phyloP scores from a whole-genome alignment of 371 early-diverging fungal genomes.

The Choanephora cucurbitarum region DNA sequence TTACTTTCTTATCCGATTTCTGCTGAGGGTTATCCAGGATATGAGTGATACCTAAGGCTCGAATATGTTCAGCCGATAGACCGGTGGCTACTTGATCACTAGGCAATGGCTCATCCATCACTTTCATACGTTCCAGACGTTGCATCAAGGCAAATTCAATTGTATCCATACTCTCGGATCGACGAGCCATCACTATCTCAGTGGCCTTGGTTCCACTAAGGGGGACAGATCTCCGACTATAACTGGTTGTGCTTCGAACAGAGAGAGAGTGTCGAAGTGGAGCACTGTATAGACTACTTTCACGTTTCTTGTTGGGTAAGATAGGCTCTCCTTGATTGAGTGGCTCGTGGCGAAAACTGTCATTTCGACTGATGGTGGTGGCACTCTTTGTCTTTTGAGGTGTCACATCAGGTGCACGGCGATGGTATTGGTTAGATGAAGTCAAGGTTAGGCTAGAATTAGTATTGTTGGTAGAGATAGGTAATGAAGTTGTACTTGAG shows the following conservation, averaged over 20 bases:
- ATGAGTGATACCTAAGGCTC: slow-evolving; percentile 38
- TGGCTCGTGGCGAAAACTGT: too few species aligned
- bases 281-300: slow-evolving; percentile 43
- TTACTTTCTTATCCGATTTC: slow-evolving; percentile 12
- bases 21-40: slow-evolving; percentile 22
- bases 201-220: slow-evolving; percentile 4
- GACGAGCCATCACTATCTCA: slow-evolving; percentile 3
- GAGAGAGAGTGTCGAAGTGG: slow-evolving; percentile 38
- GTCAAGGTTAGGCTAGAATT: too few species aligned
- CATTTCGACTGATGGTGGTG: slow-evolving; percentile 6
- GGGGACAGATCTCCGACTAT: not conserved
- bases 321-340: slow-evolving; percentile 26
- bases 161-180: slow-evolving; percentile 23
- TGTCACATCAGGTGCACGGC: slow-evolving; percentile 23
- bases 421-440: too few species aligned
- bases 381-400: slow-evolving; percentile 27
- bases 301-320: slow-evolving; percentile 39
- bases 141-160: slow-evolving; percentile 39
- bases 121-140: slow-evolving; percentile 33
- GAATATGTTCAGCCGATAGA: slow-evolving; percentile 41
- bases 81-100: slow-evolving; percentile 39
- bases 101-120: slow-evolving; percentile 28
- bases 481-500: slow-evolving; percentile 3
- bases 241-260: slow-evolving; percentile 14
- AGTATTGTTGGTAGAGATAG: not conserved